Conservation (phyloP, 805 yeast genomes). For the Ogataea haglerorum region DNA sequence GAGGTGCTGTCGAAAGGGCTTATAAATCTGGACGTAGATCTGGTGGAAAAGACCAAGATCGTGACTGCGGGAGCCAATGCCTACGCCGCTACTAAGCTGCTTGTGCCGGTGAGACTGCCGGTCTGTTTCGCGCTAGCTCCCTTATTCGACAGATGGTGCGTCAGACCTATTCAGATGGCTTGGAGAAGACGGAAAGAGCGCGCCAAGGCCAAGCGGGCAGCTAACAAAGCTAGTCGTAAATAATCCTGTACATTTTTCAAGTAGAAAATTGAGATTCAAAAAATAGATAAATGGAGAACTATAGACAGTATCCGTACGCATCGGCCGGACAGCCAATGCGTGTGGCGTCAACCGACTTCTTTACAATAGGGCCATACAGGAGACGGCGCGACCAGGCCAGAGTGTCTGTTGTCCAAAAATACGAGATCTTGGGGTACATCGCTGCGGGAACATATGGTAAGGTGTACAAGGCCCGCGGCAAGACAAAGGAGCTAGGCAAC, state of each 20-base stretch:
- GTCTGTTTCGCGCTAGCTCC: conserved; percentile 32
- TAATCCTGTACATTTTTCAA: not conserved
- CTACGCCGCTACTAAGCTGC: conserved; percentile 33
- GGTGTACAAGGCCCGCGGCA: conserved; percentile 80
- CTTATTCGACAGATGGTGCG: conserved; percentile 32
- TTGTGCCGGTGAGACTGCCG: conserved; percentile 31
- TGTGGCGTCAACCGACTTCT: conserved; percentile 53
- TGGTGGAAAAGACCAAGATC: conserved; percentile 27
- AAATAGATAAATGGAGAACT: conserved; percentile 5
- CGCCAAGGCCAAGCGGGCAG: conserved; percentile 1
- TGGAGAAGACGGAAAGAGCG: conserved; percentile 5
- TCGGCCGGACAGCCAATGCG: conserved; percentile 37
- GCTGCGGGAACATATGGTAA: conserved; percentile 99
- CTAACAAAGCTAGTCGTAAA: not conserved
- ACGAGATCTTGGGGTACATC: conserved; percentile 88
- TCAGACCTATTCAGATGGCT: conserved; percentile 28
- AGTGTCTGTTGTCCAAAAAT: conserved; percentile 74
- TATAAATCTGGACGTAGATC: conserved; percentile 23
- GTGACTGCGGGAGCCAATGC: conserved; percentile 36
- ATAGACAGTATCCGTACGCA: conserved; percentile 6
- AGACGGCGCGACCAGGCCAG: conserved; percentile 62
- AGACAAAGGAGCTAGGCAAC: conserved; percentile 24
- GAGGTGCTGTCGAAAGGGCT: conserved; percentile 42
- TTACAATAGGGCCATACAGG: conserved; percentile 57
- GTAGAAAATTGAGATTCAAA: not conserved